Base-by-base conservation (phyloP, 192 early-diverging fungal genomes). In the Entophlyctis luteolus region DNA sequence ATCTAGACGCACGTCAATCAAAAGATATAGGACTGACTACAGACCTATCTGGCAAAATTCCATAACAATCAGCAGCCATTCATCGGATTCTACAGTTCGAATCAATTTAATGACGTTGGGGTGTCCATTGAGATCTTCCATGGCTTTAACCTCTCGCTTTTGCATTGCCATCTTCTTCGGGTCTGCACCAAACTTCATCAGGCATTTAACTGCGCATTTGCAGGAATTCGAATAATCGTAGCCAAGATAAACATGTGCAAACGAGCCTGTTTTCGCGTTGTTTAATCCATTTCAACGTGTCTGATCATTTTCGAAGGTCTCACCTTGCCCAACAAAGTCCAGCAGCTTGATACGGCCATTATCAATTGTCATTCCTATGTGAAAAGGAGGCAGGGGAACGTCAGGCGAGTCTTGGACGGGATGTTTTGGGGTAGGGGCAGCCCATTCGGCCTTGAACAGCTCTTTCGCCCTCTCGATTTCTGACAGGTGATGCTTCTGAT, bases 211-310 rank as follows among this genome's bases (percentile, higher is more conserved):
- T 46, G 81, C 81, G 49, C 59, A 77, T 49, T 39, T 34, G 3
- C 47, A 31, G 22, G 45, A 48, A 36, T 48, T 46, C 0, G 46
- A 39, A 37, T 60, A 50, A 59, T 66, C 53, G n/a, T 56, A 50
- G 36, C 56, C 78, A 5, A 71, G 71, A 62, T 71, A 81, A 48
- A 82, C 81, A 36, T 78, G 70, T 65, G 81, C 81, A 66, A 82
- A 82, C 2, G 75, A 77, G 10, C 81, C 81, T 66, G 62, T 16
- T 20, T 31, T 60, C 20, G 32, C 1, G 39, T 36, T n/a, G 33
- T n/a, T n/a, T n/a, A n/a, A n/a, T n/a, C n/a, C n/a, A n/a, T n/a
- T n/a, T n/a, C n/a, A n/a, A 16, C 1, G 45, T n/a, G n/a, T n/a
- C n/a, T n/a, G n/a, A n/a, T n/a, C n/a, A n/a, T n/a, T n/a, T n/a